Percentiles rank a stretch among this genome's conserved stretches.
phyloP scores from a whole-genome alignment of 2,329 filamentous ascomycete genomes.

The Thyridium curvatum region DNA sequence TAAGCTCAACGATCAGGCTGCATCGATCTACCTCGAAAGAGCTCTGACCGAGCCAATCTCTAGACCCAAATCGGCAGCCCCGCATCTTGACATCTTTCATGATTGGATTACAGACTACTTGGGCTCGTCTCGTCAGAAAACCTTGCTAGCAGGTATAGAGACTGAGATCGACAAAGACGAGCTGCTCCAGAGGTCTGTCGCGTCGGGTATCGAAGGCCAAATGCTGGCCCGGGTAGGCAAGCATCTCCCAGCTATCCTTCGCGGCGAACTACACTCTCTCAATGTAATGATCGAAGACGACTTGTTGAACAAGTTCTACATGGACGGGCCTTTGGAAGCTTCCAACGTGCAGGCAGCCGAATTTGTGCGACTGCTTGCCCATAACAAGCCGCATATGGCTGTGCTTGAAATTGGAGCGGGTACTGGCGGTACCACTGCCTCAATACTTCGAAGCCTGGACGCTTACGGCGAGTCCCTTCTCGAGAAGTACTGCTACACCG shows the following conservation, averaged over 20 bases:
- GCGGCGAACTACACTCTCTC: background rate
- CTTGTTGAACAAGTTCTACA: constrained; percentile 19
- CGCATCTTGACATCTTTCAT: background rate
- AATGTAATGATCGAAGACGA: constrained; percentile 6
- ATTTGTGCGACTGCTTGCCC: constrained; percentile 20
- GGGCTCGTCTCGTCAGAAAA: background rate
- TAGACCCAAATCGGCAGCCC: too few relatives aligned
- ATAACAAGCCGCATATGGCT: constrained; percentile 26
- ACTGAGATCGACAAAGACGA: background rate
- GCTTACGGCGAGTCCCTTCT: constrained; percentile 2
- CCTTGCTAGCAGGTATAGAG: background rate
- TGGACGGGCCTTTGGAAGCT: constrained; percentile 7
- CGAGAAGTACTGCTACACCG: constrained; percentile 32
- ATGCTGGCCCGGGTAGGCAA: constrained; percentile 4
- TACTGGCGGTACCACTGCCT: too few relatives aligned
- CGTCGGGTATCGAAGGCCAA: constrained; percentile 2
- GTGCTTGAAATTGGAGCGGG: constrained; percentile 21
- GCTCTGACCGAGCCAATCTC: background rate
- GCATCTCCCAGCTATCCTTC: constrained; percentile 2
- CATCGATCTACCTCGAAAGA: background rate
- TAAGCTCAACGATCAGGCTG: background rate
- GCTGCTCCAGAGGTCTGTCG: too few relatives aligned
- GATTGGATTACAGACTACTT: background rate
- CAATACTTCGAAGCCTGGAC: constrained; percentile 10
- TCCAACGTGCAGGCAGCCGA: constrained; percentile 1